Conservation (phyloP, 495 filamentous ascomycete genomes). For the Amorphotheca resinae region DNA sequence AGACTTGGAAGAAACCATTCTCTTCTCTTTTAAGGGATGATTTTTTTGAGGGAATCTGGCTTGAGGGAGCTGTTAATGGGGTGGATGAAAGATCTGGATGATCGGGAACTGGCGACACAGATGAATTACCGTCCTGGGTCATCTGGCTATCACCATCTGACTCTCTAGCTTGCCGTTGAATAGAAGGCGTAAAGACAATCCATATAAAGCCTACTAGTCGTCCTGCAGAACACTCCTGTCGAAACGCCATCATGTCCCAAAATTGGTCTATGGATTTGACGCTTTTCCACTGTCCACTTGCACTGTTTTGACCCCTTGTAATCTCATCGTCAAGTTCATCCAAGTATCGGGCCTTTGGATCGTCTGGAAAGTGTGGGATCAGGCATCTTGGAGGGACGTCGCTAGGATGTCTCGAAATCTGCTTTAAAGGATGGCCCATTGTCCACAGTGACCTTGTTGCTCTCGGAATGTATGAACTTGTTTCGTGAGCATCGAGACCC, state of each 20-base stretch:
- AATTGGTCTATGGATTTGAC: conserved; percentile 77
- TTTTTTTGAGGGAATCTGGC: neutral
- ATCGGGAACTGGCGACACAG: neutral
- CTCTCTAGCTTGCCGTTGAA: conserved; percentile 5
- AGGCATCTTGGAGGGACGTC: conserved; percentile 67
- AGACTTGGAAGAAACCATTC: neutral
- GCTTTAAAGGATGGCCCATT: conserved; percentile 40
- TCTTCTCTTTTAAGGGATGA: neutral
- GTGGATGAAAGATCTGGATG: neutral
- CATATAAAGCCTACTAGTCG: conserved; percentile 88
- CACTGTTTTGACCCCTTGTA: conserved; percentile 33
- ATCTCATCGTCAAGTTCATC: conserved; percentile 78
- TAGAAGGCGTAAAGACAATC: conserved; percentile 59
- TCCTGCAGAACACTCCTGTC: conserved; percentile 90
- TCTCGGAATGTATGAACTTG: conserved; percentile 41
- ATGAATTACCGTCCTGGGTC: conserved; percentile 19
- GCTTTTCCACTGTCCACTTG: conserved; percentile 62
- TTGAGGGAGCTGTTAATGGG: conserved; percentile 13
- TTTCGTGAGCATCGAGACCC: conserved; percentile 68
- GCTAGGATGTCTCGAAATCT: conserved; percentile 45
- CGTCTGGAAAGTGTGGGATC: conserved; percentile 86
- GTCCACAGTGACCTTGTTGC: conserved; percentile 35
- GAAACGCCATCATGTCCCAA: conserved; percentile 97
- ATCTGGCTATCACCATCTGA: conserved; percentile 9
- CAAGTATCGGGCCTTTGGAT: conserved; percentile 87